Percentiles rank a stretch among this genome's conserved stretches.
Evolutionary conservation across 805 yeast genomes (phyloP).

Genomic region (Candida boleticola): DNA sequence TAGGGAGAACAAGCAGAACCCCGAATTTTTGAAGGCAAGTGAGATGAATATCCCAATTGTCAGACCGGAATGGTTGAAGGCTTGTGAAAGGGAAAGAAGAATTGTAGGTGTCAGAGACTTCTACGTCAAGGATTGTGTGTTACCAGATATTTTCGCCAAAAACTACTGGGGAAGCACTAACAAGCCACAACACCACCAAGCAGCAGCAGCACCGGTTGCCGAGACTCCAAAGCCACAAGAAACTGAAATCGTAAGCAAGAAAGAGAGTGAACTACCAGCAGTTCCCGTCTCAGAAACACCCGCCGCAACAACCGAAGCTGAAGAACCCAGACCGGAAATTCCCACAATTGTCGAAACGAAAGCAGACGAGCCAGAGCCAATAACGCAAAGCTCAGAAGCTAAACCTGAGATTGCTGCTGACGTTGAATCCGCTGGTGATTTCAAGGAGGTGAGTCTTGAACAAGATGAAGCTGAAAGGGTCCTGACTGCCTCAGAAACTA

Average conservation of each 20-base stretch:
- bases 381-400: conserved; percentile 1
- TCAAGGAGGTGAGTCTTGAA: background rate
- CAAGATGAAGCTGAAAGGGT: background rate
- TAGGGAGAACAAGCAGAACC: conserved; percentile 54
- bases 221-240: background rate
- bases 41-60: conserved; percentile 89
- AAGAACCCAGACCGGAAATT: background rate
- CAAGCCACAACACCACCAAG: conserved; percentile 1
- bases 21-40: conserved; percentile 75
- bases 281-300: background rate
- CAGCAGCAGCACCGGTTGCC: background rate
- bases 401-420: conserved; percentile 5
- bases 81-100: conserved; percentile 85
- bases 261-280: background rate
- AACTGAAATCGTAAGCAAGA: background rate
- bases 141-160: conserved; percentile 42
- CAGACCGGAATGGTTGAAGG: conserved; percentile 95
- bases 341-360: conserved; percentile 1
- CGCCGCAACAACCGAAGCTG: background rate
- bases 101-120: conserved; percentile 91
- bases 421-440: conserved; percentile 1
- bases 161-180: conserved; percentile 33
- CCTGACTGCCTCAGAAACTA: background rate
- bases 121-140: conserved; percentile 57
- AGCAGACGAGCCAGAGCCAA: conserved; percentile 1